Evolutionary conservation across 2,329 filamentous ascomycete species (phyloP), one percentile per base, ranked within the genome.

Genomic region (Celoporthe dispersa): DNA sequence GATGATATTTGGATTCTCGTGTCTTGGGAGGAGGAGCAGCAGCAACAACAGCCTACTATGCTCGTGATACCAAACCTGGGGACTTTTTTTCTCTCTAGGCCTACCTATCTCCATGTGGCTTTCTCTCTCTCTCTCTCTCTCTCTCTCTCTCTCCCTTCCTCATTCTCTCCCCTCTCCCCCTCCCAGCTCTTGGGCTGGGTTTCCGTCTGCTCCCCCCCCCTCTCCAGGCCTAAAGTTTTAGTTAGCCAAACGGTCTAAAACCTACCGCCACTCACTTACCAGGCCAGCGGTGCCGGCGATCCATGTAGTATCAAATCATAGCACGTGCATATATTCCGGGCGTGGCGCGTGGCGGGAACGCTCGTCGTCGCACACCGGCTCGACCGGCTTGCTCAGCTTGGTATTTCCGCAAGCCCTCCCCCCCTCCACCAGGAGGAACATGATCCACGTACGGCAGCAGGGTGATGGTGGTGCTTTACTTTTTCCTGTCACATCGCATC

Each of bases 381-480:
- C 14, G 53, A 28, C 53, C 57, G 57, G 57, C 57, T 60, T 60
- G 19, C 57, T 60, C 57, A 37, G 57, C 11, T 25, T 60, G 57
- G 57, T 60, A 37, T 60, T 31, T 12, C 33, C 33, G 31, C 33
- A 37, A n/a, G 31, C 55, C 31, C 16, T 33, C 55, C 12, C 39
- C 14, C 11, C 39, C 11, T 41, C 39, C 39, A 41, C 39, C 16
- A 16, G 48, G 9, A 35, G 33, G 57, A 9, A 19, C 57, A 60
- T 37, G 57, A n/a, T 37, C 31, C 44, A 22, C 44, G 55, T 33
- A n/a, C 19, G 59, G 33, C 33, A 39, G 33, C 22, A 22, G 35
- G 19, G 39, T 22, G 59, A 22, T 22, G 33, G 33, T 22, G 55
- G 55, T 59, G 25, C 55, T 33, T 59, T 59, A 22, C 31, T 14